Evolutionary conservation across 306 rosid genomes (phyloP), one percentile per base, ranked within the genome.

Genomic region (Medicago lupulina): DNA sequence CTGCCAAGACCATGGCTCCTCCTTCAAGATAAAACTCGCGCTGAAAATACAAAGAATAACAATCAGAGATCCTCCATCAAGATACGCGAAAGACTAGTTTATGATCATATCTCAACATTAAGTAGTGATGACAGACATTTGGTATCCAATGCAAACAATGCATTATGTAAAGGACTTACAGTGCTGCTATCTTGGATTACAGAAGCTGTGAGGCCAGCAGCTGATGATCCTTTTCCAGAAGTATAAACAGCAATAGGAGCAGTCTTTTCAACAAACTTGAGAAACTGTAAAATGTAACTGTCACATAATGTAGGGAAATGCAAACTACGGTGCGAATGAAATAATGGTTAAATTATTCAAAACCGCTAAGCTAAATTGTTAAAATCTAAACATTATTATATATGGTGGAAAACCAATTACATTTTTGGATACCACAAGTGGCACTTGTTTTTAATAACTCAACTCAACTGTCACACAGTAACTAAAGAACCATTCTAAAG

Each of bases 21-120:
- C 99, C 99, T 89, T 95, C 99, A 77, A 95, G 99, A 85, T 95
- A 95, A 83, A 95, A 95, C 83, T 95, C 99, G 15, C 97, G 96
- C 99, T 95, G 84, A 74, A 74, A 82, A 73, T 70, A 54, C 44
- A 83, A 76, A 75, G 8, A 71, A 39, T 57, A 51, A 73, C 21
- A 83, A 77, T 82, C 38, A 83, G 84, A 60, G 55, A 36, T 11
- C 74, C 14, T 73, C 57, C 13, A 54, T 17, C 81, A 61, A 34
- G 47, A 75, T n/a, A 17, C 21, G 19, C 59, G 19, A 79, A 41
- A 40, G 15, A 55, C 17, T 47, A 62, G 38, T 13, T 51, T 62
- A 59, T 60, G 69, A 60, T 14, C 57, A 79, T 39, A 75, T 10
- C 76, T 16, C 8, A 67, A 25, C 36, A 46, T 70, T 19, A 67